phyloP scores from a whole-genome alignment of 1,284 basidiomycete species.

The Dichomitus squalens region DNA sequence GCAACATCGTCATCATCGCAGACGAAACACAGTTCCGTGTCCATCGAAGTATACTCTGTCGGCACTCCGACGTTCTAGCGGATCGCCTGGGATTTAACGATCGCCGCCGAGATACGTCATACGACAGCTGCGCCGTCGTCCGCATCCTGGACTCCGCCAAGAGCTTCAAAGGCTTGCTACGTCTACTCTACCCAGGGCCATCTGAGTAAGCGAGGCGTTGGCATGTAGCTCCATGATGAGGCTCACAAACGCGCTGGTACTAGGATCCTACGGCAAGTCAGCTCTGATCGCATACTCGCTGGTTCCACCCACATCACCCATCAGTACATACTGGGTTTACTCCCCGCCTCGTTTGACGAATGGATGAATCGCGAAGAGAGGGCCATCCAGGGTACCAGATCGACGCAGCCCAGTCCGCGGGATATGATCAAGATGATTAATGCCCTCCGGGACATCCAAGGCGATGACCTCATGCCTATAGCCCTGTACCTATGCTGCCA shows the following conservation, averaged over 20 bases:
- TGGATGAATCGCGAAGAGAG: neutral
- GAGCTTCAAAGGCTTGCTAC: neutral
- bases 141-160: neutral
- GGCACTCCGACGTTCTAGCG: neutral
- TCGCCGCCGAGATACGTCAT: neutral
- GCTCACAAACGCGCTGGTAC: neutral
- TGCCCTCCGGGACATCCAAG: neutral
- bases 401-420: neutral
- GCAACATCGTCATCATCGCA: conserved; percentile 3
- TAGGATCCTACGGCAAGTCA: neutral
- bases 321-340: neutral
- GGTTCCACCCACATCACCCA: neutral
- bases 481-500: neutral
- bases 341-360: neutral
- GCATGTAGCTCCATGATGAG: neutral
- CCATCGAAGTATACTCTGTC: neutral
- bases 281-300: neutral
- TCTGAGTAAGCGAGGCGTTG: neutral
- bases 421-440: neutral
- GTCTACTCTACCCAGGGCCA: neutral
- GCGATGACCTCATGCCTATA: neutral
- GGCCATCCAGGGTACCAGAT: neutral
- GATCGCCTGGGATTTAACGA: neutral
- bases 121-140: neutral
- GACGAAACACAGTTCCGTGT: neutral